Evolutionary conservation across 495 filamentous ascomycete genomes (phyloP).

Genomic region (Hypoxylon intermedium): DNA sequence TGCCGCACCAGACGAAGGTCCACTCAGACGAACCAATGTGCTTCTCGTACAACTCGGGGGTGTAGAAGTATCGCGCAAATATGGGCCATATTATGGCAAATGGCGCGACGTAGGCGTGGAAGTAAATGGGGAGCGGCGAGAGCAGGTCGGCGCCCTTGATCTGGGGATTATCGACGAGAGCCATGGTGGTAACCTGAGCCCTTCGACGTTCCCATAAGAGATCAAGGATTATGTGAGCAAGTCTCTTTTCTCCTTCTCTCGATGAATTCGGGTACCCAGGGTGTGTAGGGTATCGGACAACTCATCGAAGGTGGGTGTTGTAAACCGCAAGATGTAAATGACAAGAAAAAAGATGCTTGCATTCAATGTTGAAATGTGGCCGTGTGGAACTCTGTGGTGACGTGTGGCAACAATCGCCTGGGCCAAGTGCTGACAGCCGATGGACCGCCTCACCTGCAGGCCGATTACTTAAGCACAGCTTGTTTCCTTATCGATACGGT

Average conservation of each 20-base stretch:
- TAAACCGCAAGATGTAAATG: background rate
- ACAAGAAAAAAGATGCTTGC: too few relatives aligned
- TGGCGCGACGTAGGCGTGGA: constrained; percentile 91
- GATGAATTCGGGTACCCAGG: background rate
- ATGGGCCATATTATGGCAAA: constrained; percentile 89
- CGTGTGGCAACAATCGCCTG: constrained; percentile 17
- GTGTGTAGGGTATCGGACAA: background rate
- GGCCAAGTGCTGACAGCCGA: background rate
- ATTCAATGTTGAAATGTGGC: too few relatives aligned
- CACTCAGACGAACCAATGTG: constrained; percentile 90
- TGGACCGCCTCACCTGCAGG: background rate
- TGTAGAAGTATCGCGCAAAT: constrained; percentile 87
- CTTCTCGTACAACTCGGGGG: constrained; percentile 80
- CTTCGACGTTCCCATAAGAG: constrained; percentile 17
- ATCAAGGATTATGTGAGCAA: background rate
- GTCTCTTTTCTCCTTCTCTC: constrained; percentile 2
- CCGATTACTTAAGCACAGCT: background rate
- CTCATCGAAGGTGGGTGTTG: constrained; percentile 11
- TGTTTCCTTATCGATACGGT: background rate
- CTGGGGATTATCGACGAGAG: constrained; percentile 88
- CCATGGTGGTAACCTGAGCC: constrained; percentile 42
- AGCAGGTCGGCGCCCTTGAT: constrained; percentile 88
- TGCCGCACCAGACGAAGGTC: constrained; percentile 92
- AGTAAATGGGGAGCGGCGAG: constrained; percentile 78
- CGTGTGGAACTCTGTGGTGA: too few relatives aligned